A percentile compares a stretch with the other conserved stretches of the same genome.
phyloP scores from a whole-genome alignment of 2,329 filamentous ascomycete species.

The Aspergillus cejpii region DNA sequence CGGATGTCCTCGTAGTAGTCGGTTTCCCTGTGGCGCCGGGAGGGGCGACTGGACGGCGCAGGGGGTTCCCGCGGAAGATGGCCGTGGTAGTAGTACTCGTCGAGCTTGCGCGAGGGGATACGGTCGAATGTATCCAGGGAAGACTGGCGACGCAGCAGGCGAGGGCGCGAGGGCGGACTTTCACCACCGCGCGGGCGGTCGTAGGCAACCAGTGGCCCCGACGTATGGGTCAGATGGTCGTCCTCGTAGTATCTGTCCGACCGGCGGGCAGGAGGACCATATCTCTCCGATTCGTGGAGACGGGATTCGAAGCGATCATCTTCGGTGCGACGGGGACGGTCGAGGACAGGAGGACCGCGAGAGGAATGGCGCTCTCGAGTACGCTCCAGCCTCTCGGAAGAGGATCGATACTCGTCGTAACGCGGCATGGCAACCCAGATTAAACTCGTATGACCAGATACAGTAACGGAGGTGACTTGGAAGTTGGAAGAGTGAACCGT shows the following conservation, averaged over 20 bases:
- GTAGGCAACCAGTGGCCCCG: slow-evolving; percentile 51
- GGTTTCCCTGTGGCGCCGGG: slow-evolving; percentile 53
- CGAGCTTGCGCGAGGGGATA: slow-evolving; percentile 53
- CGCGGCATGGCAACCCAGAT: slow-evolving; percentile 29
- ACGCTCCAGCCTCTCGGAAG: slow-evolving; percentile 27
- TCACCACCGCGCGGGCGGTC: slow-evolving; percentile 54
- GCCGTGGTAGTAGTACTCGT: slow-evolving; percentile 32
- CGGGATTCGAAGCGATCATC: slow-evolving; percentile 39
- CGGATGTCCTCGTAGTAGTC: slow-evolving; percentile 60
- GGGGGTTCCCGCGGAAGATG: slow-evolving; percentile 53
- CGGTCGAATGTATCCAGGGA: slow-evolving; percentile 88
- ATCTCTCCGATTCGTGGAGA: slow-evolving; percentile 38
- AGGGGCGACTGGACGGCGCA: slow-evolving; percentile 49
- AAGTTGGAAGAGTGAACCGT: slow-evolving; percentile 26
- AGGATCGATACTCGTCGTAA: slow-evolving; percentile 34
- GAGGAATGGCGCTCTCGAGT: slow-evolving; percentile 34
- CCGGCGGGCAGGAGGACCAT: slow-evolving; percentile 39
- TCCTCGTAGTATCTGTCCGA: slow-evolving; percentile 38
- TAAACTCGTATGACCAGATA: slow-evolving; percentile 10
- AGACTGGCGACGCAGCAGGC: slow-evolving; percentile 71
- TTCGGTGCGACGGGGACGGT: slow-evolving; percentile 32
- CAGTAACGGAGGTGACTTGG: slow-evolving; percentile 3
- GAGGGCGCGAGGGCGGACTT: slow-evolving; percentile 54
- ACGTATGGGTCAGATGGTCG: slow-evolving; percentile 37
- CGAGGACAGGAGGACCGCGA: slow-evolving; percentile 32